Evolutionary conservation across 768 basidiomycete genomes (phyloP), one percentile per base, ranked within the genome.

Genomic region (Naganishia randhawae): DNA sequence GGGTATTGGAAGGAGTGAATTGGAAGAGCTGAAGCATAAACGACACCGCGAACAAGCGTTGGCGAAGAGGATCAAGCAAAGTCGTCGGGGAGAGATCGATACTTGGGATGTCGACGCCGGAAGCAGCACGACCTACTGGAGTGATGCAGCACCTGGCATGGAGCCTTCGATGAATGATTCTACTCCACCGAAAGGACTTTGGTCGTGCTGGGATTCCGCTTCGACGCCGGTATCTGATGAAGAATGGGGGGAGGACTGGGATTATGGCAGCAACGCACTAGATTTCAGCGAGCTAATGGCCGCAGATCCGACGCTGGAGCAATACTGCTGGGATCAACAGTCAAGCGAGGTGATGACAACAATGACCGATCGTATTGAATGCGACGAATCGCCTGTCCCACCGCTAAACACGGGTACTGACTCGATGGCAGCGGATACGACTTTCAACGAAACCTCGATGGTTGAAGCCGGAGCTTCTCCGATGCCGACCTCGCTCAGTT

Each of bases 181-280:
- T 17, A n/a, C n/a, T 48, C 3, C 45, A 7, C 25, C 45, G n/a
- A 25, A 42, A 4, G 37, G 37, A 17, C n/a, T 7, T 3, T 39
- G 35, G 37, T 39, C 37, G 6, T 14, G 39, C 39, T 61, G 57
- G 57, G 37, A 37, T n/a, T 33, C 39, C 1, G 14, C 37, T 3
- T 35, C n/a, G 9, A 41, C 35, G 22, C 37, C 57, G 35, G 29
- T 61, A 5, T 61, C 57, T 35, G 57, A 61, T 27, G 57, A 61
- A 39, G 57, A 61, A 14, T 61, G 57, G 57, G 57, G 57, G 10
- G 57, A 61, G 39, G 57, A 61, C 11, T 22, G 57, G 22, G 39
- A 61, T 41, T 61, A 22, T 16, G 57, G 37, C 4, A 39, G 57
- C 8, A 25, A 25, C 22, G 11, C 32, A 22, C 14, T 16, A 19